Conservation (phyloP, 2,329 filamentous ascomycete species). For the Fusarium praegraminearum region DNA sequence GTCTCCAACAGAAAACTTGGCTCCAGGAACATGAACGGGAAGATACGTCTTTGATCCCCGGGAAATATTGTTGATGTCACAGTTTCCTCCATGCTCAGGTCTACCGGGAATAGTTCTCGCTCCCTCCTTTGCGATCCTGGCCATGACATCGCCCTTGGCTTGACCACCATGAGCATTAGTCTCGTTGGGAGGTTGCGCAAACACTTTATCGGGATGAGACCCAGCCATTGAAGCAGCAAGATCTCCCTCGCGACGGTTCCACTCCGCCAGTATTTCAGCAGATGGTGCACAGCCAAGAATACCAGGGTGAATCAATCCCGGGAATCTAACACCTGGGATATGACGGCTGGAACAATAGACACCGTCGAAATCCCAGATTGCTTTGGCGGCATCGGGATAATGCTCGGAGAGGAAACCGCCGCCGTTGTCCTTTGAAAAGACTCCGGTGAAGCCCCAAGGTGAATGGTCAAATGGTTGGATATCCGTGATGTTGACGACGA, state of each 20-base stretch:
- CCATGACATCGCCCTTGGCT: conserved; percentile 68
- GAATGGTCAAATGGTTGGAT: conserved; percentile 88
- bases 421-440: conserved; percentile 84
- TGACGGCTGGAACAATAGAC: conserved; percentile 84
- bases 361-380: conserved; percentile 69
- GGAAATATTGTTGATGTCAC: conserved; percentile 89
- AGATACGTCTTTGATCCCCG: conserved; percentile 86
- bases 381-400: conserved; percentile 80
- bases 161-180: conserved; percentile 79
- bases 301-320: conserved; percentile 90
- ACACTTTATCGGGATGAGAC: conserved; percentile 64
- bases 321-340: conserved; percentile 87
- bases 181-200: conserved; percentile 81
- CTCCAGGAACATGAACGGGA: conserved; percentile 86
- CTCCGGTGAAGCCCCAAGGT: conserved; percentile 90
- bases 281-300: conserved; percentile 92
- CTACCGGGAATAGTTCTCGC: conserved; percentile 87
- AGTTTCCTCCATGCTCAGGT: conserved; percentile 90
- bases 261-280: conserved; percentile 78
- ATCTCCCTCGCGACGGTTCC: conserved; percentile 86
- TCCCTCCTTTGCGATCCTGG: conserved; percentile 79
- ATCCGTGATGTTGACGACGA: conserved; percentile 91
- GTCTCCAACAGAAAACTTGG: conserved; percentile 91
- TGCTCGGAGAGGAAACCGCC: conserved; percentile 90
- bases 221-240: conserved; percentile 78